Evolutionary conservation across 1,284 basidiomycete genomes (phyloP), one percentile per base, ranked within the genome.

Genomic region (Mycosarcoma maydis): DNA sequence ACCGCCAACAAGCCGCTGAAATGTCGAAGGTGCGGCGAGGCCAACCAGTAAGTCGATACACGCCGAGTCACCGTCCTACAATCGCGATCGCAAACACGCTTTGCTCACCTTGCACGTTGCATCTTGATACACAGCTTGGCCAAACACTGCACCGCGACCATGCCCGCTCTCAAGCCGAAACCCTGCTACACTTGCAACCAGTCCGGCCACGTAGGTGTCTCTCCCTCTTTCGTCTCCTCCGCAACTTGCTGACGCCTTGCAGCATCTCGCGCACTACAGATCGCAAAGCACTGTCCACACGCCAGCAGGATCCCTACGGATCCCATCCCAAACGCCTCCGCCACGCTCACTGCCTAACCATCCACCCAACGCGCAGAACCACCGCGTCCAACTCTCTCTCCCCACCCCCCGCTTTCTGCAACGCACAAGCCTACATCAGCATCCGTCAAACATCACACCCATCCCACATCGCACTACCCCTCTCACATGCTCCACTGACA

Each of bases 191-290:
- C 17, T 2, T 37, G 36, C 36, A 37, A 37, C 17, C 19, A 20
- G 37, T 24, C 41, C 6, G 71, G 71, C 27, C 71, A 73, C 55
- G 46, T 70, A 46, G 54, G 54, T 58, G n/a, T n/a, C n/a, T n/a
- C n/a, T n/a, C n/a, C n/a, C n/a, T n/a, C n/a, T n/a, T n/a, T n/a
- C n/a, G n/a, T n/a, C n/a, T n/a, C n/a, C n/a, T n/a, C n/a, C n/a
- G n/a, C n/a, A n/a, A n/a, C n/a, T n/a, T n/a, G n/a, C n/a, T n/a
- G n/a, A n/a, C n/a, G n/a, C n/a, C n/a, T n/a, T n/a, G n/a, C n/a
- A n/a, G n/a, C n/a, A n/a, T n/a, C 22, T 38, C 22, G 17, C 20
- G 37, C 42, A 34, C 30, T 13, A 45, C 27, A 66, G 49, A 71
- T 71, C 32, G 67, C 67, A 8, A 55, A 38, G 34, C 45, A 60